Evolutionary conservation across 441 rosid genomes (phyloP), one percentile per base, ranked within the genome.

Genomic region (Croton laevigatus): DNA sequence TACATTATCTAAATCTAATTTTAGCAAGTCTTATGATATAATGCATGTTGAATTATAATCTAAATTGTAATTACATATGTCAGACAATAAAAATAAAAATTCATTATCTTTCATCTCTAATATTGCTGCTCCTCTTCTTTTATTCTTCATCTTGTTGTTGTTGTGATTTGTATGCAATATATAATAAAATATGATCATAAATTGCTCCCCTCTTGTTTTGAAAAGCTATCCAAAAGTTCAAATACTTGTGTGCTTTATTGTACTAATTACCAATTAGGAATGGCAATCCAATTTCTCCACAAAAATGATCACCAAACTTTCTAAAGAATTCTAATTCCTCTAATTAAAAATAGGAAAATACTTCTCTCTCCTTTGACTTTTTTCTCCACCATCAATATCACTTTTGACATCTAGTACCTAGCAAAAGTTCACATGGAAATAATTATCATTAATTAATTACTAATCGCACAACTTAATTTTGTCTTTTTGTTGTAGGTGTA

Each of bases 331-430:
- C 0, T 54, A 54, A 54, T 54, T 14, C 51, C 51, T 52, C 3
- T 52, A 1, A n/a, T 53, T 32, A 0, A 12, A 38, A 22, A 19
- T 37, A 8, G 22, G 14, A 13, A 32, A 2, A 52, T 23, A 10
- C 59, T 16, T 63, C 27, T 46, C 72, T 67, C 65, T 49, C 74
- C n/a, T 70, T 72, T 74, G 80, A 74, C 81, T 54, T 68, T 34
- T 55, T 23, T 6, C 19, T 20, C 45, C 4, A 3, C 42, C n/a
- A 59, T 59, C 38, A 20, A 66, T 45, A 51, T 49, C 45, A 59
- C 75, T 71, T 82, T 76, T 38, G 61, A 72, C 71, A 69, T 69
- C 11, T 80, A 46, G 62, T 36, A 69, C 13, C 62, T 51, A 1
- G 48, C 49, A 60, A 70, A 72, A 70, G 73, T n/a, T 42, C 48